phyloP scores from a whole-genome alignment of 2,329 filamentous ascomycete genomes.

The Penicillium sclerotigenum region DNA sequence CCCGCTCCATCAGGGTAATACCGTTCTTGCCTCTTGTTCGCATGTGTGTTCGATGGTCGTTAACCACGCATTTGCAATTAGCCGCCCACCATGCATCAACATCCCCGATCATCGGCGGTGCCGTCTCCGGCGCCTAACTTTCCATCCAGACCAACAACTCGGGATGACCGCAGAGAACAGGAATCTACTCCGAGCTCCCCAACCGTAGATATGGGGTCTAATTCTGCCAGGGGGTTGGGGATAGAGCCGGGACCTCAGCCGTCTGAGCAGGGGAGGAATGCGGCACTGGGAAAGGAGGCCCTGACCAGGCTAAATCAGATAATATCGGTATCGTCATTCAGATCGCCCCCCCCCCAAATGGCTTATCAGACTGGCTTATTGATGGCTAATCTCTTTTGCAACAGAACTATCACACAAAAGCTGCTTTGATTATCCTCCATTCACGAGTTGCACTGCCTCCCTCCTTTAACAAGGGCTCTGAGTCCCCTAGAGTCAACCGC shows the following conservation, averaged over 20 bases:
- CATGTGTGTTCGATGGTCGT: neutral
- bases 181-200: conserved; percentile 54
- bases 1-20: conserved; percentile 17
- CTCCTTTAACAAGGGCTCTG: conserved; percentile 54
- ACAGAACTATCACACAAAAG: conserved; percentile 89
- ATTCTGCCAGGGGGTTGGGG: conserved; percentile 50
- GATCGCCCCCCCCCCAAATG: neutral
- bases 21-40: neutral
- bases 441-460: conserved; percentile 70
- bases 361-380: conserved; percentile 17
- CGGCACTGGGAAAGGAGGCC: conserved; percentile 61
- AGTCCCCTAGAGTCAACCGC: conserved; percentile 69
- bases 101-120: conserved; percentile 68
- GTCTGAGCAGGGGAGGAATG: conserved; percentile 39
- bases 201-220: conserved; percentile 50
- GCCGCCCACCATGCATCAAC: conserved; percentile 73
- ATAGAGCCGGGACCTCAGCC: conserved; percentile 50
- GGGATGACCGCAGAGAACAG: conserved; percentile 72
- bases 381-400: conserved; percentile 13
- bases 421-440: conserved; percentile 77
- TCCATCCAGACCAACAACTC: conserved; percentile 67
- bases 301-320: conserved; percentile 86
- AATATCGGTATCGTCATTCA: conserved; percentile 64
- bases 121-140: conserved; percentile 66
- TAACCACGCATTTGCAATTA: conserved; percentile 1